These are phyloP conservation scores for Didymella glomerata DNA, from an alignment of 2,329 filamentous ascomycete species.

Conservation along the genomic window DNA sequence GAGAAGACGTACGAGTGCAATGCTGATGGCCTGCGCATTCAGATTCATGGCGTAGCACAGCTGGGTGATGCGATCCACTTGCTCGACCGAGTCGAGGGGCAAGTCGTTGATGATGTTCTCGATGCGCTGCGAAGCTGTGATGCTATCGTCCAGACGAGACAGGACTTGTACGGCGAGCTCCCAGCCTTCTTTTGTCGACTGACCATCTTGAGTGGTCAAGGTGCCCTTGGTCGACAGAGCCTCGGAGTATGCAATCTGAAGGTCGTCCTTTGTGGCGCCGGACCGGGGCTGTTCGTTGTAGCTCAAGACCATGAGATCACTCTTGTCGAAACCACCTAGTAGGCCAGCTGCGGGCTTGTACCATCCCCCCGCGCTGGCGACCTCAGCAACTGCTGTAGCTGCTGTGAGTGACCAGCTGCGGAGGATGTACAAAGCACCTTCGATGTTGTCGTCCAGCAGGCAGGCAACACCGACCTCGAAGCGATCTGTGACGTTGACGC, in stretches of 20 bases:
- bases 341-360: slow-evolving; percentile 64
- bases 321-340: slow-evolving; percentile 76
- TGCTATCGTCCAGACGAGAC: slow-evolving; percentile 78
- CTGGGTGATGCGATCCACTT: slow-evolving; percentile 82
- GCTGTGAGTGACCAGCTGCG: slow-evolving; percentile 82
- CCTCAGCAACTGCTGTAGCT: slow-evolving; percentile 79
- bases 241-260: slow-evolving; percentile 78
- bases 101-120: slow-evolving; percentile 76
- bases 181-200: slow-evolving; percentile 73
- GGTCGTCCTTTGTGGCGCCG: slow-evolving; percentile 76
- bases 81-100: slow-evolving; percentile 72
- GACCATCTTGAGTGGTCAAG: slow-evolving; percentile 40
- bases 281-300: slow-evolving; percentile 52
- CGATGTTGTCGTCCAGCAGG: slow-evolving; percentile 81
- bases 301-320: slow-evolving; percentile 85
- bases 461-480: slow-evolving; percentile 85
- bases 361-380: slow-evolving; percentile 86
- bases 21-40: slow-evolving; percentile 77
- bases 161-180: slow-evolving; percentile 86
- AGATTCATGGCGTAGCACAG: slow-evolving; percentile 82
- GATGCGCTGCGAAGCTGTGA: slow-evolving; percentile 76
- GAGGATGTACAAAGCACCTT: slow-evolving; percentile 77
- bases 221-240: slow-evolving; percentile 63
- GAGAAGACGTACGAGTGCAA: slow-evolving; percentile 74
- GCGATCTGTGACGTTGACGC: slow-evolving; percentile 76